phyloP scores from a whole-genome alignment of 805 yeast genomes.

The Debaryomyces prosopidis region DNA sequence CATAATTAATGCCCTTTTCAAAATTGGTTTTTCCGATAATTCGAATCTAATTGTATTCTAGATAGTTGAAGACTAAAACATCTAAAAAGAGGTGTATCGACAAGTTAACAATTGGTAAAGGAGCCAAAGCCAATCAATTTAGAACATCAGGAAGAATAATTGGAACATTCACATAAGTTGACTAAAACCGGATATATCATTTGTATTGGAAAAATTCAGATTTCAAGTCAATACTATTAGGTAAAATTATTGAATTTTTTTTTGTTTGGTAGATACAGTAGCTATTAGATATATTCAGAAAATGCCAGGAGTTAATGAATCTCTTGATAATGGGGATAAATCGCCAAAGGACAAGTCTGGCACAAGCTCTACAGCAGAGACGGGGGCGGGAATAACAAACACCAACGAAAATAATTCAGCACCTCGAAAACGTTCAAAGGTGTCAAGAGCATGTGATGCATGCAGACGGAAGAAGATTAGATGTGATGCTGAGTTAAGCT shows the following conservation, averaged over 20 bases:
- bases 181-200: neutral
- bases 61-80: too few species aligned
- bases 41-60: neutral
- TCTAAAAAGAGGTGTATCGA: too few species aligned
- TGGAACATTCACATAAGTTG: too few species aligned
- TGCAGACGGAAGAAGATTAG: conserved; percentile 72
- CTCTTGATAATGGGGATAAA: conserved; percentile 1
- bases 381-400: conserved; percentile 6
- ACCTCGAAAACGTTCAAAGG: conserved; percentile 65
- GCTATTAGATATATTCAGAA: too few species aligned
- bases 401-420: neutral
- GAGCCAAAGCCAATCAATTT: too few species aligned
- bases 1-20: neutral
- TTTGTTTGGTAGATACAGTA: too few species aligned
- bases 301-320: too few species aligned
- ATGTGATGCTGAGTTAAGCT: conserved; percentile 61
- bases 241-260: too few species aligned
- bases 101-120: too few species aligned
- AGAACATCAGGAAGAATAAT: too few species aligned
- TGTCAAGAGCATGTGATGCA: conserved; percentile 79
- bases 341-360: neutral
- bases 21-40: conserved; percentile 1
- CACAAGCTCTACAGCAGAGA: neutral
- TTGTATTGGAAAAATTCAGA: neutral
- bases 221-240: too few species aligned